Evolutionary conservation across 352 stramenopile species (phyloP).

Genomic region (Phytophthora pluvialis): DNA sequence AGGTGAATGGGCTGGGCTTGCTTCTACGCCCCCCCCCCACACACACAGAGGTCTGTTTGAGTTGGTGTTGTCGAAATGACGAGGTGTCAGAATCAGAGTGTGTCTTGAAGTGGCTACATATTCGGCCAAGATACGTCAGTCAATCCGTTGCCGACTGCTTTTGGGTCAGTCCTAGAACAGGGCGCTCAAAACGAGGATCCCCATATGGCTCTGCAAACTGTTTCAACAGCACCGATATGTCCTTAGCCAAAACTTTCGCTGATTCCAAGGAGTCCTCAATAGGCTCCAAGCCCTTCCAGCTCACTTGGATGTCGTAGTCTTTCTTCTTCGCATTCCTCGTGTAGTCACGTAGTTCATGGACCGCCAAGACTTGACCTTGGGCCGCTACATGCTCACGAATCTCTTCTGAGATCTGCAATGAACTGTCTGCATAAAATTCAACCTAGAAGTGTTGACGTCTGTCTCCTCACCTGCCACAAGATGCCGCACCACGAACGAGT

Average conservation of each 20-base stretch:
- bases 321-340: slow-evolving; percentile 9
- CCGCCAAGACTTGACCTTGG: slow-evolving; percentile 22
- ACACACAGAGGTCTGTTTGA: too few species aligned
- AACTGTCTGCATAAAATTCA: slow-evolving; percentile 42
- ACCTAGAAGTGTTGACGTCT: slow-evolving; percentile 31
- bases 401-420: slow-evolving; percentile 36
- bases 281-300: slow-evolving; percentile 20
- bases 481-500: slow-evolving; percentile 32
- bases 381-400: slow-evolving; percentile 27
- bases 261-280: slow-evolving; percentile 28
- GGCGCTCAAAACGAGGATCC: background rate
- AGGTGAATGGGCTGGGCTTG: too few species aligned
- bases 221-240: slow-evolving; percentile 1
- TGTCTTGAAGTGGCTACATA: too few species aligned
- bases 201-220: background rate
- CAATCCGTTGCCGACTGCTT: background rate
- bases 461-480: slow-evolving; percentile 18
- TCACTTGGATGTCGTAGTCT: slow-evolving; percentile 11
- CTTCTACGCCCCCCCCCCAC: too few species aligned
- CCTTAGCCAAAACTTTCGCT: background rate
- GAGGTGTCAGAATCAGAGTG: too few species aligned
- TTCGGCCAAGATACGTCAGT: background rate
- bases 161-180: background rate
- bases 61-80: too few species aligned
- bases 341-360: slow-evolving; percentile 6